Conservation (phyloP, 2,329 filamentous ascomycete species). For the Colletotrichum agaves region DNA sequence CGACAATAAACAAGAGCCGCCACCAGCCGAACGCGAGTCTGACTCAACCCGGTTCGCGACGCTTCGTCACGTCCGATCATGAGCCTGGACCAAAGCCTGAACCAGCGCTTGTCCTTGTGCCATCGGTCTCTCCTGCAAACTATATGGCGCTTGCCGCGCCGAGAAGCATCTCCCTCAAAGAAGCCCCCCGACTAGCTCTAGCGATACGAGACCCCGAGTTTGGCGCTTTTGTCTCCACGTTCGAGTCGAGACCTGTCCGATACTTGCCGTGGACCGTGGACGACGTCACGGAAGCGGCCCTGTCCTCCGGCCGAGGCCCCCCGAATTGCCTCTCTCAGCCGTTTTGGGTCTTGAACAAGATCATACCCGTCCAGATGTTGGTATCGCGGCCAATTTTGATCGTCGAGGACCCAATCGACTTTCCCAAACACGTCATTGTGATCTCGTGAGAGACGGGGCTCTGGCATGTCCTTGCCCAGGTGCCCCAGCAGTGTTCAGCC, state of each 20-base stretch:
- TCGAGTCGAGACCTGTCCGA: conserved; percentile 16
- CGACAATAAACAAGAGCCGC: conserved; percentile 34
- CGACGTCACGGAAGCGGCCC: conserved; percentile 31
- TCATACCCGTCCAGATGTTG: conserved; percentile 12
- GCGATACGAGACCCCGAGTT: neutral
- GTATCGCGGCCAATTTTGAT: conserved; percentile 21
- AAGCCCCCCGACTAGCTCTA: neutral
- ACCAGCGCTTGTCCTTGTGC: conserved; percentile 1
- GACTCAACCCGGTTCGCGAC: conserved; percentile 13
- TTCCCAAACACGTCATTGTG: conserved; percentile 33
- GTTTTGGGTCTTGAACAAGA: conserved; percentile 12
- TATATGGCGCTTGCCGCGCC: conserved; percentile 33
- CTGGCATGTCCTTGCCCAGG: conserved; percentile 32
- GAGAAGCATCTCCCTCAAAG: conserved; percentile 13
- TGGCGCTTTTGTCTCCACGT: conserved; percentile 6
- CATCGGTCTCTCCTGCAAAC: conserved; percentile 17
- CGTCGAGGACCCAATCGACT: conserved; percentile 17
- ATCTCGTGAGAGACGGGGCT: conserved; percentile 31
- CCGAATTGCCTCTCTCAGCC: conserved; percentile 18
- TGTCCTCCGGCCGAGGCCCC: conserved; percentile 13
- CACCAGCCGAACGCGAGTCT: conserved; percentile 33
- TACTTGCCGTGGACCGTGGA: conserved; percentile 28
- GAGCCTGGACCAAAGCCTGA: conserved; percentile 8
- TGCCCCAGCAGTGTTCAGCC: conserved; percentile 36
- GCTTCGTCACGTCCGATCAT: neutral